phyloP scores from a whole-genome alignment of 208 protist species.

The Vickermania ingenoplastis region DNA sequence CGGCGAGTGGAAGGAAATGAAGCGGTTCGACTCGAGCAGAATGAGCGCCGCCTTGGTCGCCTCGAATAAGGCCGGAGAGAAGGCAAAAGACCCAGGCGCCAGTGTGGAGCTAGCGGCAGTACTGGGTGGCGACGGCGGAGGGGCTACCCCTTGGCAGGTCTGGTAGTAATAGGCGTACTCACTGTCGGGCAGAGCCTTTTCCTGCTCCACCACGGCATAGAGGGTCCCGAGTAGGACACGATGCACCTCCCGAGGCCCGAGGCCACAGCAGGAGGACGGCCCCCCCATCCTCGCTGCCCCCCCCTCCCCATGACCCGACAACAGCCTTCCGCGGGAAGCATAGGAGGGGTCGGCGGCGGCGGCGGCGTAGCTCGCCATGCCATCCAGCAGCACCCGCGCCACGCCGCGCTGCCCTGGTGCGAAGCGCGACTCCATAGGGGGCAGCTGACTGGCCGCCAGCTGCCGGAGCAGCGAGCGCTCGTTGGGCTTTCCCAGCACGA shows the following conservation, averaged over 20 bases:
- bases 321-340: background rate
- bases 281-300: background rate
- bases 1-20: constrained; percentile 3
- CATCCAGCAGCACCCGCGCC: constrained; percentile 16
- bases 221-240: constrained; percentile 23
- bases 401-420: background rate
- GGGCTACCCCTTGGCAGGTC: background rate
- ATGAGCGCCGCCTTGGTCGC: background rate
- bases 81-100: background rate
- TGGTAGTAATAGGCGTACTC: background rate
- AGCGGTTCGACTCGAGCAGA: background rate
- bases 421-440: constrained; percentile 3
- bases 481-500: constrained; percentile 9
- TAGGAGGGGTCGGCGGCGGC: background rate
- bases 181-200: background rate
- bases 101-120: background rate
- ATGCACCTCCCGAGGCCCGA: constrained; percentile 19
- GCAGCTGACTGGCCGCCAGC: background rate
- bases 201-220: constrained; percentile 4
- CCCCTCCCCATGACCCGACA: background rate
- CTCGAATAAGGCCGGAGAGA: background rate
- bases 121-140: background rate
- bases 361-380: constrained; percentile 5
- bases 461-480: background rate
- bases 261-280: constrained; percentile 7